These are phyloP conservation scores for Mucuna pruriens DNA, from an alignment of 306 rosid genomes.

Conservation along the genomic window DNA sequence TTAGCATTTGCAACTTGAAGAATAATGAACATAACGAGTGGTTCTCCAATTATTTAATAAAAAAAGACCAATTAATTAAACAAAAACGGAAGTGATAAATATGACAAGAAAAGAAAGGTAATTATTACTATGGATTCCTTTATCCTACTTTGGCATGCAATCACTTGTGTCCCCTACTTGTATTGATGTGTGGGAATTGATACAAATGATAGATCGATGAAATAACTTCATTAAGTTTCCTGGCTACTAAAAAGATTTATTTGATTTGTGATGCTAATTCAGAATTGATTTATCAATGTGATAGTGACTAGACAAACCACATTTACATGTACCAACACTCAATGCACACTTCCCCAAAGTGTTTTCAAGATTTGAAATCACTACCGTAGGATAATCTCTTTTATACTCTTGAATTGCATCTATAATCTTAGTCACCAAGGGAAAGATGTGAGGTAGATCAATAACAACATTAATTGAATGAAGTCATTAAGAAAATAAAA, in stretches of 20 bases:
- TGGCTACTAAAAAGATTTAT: neutral
- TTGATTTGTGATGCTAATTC: conserved; percentile 23
- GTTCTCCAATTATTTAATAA: neutral
- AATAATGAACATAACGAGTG: too few relatives aligned
- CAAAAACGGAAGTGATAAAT: neutral
- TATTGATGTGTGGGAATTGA: neutral
- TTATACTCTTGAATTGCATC: neutral
- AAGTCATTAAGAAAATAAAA: too few relatives aligned
- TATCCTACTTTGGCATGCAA: conserved; percentile 21
- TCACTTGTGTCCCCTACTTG: conserved; percentile 6
- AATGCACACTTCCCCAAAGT: conserved; percentile 42
- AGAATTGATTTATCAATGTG: conserved; percentile 27
- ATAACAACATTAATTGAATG: too few relatives aligned
- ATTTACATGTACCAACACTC: conserved; percentile 14
- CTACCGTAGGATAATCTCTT: conserved; percentile 32
- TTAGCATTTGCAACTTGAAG: neutral
- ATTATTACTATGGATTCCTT: conserved; percentile 6
- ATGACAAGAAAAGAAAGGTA: conserved; percentile 22
- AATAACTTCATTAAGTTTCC: conserved; percentile 5
- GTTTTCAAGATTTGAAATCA: conserved; percentile 45
- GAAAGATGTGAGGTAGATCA: too few relatives aligned
- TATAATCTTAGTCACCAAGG: too few relatives aligned
- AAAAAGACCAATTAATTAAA: neutral
- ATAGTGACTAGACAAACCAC: conserved; percentile 51
- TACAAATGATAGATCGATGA: neutral